Evolutionary conservation across 164 flowering plant genomes (phyloP), one percentile per base, ranked within the genome.

Genomic region (Berberis thunbergii): DNA sequence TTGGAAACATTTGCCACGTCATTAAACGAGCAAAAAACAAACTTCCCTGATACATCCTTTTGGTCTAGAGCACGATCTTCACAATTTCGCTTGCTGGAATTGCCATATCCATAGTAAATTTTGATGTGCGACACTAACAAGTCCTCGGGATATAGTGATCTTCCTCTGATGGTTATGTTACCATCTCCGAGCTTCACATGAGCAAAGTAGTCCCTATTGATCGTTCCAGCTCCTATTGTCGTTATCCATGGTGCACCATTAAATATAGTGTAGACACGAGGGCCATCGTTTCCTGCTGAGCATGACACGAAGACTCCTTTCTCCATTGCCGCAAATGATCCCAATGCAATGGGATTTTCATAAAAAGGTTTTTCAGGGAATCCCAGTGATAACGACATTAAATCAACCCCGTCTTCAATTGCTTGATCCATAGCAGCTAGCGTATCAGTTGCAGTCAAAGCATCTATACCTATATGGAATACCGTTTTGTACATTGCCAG

Each of bases 231-330:
- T 40, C 78, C 85, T 11, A 81, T 71, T 0, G 82, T 77, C 13
- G 70, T 77, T 56, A 79, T 64, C 85, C 85, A 81, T 8, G 85
- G 82, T 57, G 82, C 82, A 48, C 79, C 76, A 55, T 81, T 78
- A 7, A 7, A 39, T 0, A 68, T 72, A 8, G 72, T 68, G 63
- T 66, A 59, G 9, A 61, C 59, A 44, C 57, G 57, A 3, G 77
- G 67, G 1, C 81, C 80, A 0, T 1, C 43, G 56, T 81, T 81
- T 26, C 85, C 85, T 2, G 81, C 79, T 1, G 81, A 61, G 55
- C 78, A 72, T 0, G 73, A 60, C 8, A 81, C 85, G 41, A 73
- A 64, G 2, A 81, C 77, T 38, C 79, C 78, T 49, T 73, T 79
- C 72, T 73, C 74, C 49, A 79, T 42, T 1, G 82, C 85, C 4